Evolutionary conservation across 2,329 filamentous ascomycete species (phyloP).

Genomic region (Thelonectria discophora): DNA sequence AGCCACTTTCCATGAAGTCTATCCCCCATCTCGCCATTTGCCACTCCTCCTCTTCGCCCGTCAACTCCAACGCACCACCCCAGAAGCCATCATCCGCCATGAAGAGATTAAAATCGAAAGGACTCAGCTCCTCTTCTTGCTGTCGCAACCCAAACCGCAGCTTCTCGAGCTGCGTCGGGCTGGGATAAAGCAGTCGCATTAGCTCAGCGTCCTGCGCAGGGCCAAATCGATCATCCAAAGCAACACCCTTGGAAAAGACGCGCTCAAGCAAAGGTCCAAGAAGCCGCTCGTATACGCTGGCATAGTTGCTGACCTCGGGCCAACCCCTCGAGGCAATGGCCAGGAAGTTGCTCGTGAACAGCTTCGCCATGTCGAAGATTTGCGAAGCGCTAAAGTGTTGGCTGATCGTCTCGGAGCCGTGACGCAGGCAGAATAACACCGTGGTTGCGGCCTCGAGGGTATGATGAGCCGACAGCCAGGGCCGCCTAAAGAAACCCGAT

Average conservation of each 20-base stretch:
- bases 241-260: not conserved
- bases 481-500: not conserved
- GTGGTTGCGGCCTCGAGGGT: not conserved
- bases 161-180: slow-evolving; percentile 16
- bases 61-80: not conserved
- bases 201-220: slow-evolving; percentile 17
- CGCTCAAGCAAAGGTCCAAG: not conserved
- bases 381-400: not conserved
- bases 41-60: not conserved
- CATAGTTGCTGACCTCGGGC: not conserved
- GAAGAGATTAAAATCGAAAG: slow-evolving; percentile 18
- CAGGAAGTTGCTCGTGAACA: not conserved
- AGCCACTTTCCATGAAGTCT: not conserved
- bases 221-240: not conserved
- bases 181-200: slow-evolving; percentile 16
- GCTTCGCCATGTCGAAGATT: not conserved
- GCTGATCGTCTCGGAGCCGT: not conserved
- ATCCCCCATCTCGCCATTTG: not conserved
- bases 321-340: not conserved
- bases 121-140: slow-evolving; percentile 9
- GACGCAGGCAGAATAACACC: not conserved
- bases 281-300: not conserved
- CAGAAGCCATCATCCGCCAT: slow-evolving; percentile 14
- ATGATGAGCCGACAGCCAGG: not conserved
- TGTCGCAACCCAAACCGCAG: slow-evolving; percentile 6